These are phyloP conservation scores for Diophrys sp. DNA, from an alignment of 73 alveolate species.

Conservation along the genomic window DNA sequence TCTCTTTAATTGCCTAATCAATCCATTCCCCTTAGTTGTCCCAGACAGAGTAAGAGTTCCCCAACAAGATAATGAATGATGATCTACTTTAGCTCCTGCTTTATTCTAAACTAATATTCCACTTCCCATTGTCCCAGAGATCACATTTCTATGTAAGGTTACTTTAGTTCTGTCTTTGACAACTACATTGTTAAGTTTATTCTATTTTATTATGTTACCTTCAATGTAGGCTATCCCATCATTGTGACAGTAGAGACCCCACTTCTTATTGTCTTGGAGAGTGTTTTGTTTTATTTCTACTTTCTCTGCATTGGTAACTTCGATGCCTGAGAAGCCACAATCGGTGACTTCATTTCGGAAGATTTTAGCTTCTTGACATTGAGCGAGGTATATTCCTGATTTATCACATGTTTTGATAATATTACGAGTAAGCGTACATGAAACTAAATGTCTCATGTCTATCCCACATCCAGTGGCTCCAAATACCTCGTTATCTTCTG, in stretches of 20 bases:
- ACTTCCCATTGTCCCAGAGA: constrained; percentile 6
- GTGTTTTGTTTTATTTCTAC: constrained; percentile 18
- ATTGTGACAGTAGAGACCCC: constrained; percentile 27
- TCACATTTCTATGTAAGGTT: constrained; percentile 1
- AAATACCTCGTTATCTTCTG: constrained; percentile 18
- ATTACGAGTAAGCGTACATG: constrained; percentile 6
- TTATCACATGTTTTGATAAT: constrained; percentile 17
- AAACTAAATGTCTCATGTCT: constrained; percentile 15
- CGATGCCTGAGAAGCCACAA: constrained; percentile 23
- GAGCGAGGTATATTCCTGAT: constrained; percentile 11
- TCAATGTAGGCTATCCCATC: constrained; percentile 13
- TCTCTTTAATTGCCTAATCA: too few relatives aligned
- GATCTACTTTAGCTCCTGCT: neutral
- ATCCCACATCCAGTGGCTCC: constrained; percentile 35
- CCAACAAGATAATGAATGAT: neutral
- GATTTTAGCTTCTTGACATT: constrained; percentile 18
- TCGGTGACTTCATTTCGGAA: constrained; percentile 22
- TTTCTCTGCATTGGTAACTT: constrained; percentile 26
- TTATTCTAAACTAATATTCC: constrained; percentile 10
- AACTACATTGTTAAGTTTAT: constrained; percentile 9
- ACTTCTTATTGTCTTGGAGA: constrained; percentile 2
- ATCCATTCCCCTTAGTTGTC: neutral
- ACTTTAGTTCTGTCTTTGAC: constrained; percentile 22
- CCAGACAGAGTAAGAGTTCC: neutral
- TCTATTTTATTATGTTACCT: constrained; percentile 10